Base-by-base conservation (phyloP, 495 filamentous ascomycete genomes). In the Hypoxylon cercidicola region DNA sequence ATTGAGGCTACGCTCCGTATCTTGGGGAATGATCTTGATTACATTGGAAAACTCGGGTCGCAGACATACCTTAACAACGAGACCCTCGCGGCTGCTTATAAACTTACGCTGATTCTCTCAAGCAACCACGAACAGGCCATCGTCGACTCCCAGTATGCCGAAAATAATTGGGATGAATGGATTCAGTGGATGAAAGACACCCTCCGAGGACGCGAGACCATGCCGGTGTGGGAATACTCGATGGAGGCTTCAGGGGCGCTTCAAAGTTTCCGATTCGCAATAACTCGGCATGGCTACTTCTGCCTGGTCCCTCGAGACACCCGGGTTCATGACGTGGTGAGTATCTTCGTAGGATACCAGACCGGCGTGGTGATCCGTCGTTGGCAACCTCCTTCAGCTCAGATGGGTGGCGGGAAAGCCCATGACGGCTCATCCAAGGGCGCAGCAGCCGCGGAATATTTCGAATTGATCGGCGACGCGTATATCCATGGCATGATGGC, bases 401-500 rank as follows among this genome's bases (percentile, higher is more conserved):
- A 15, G n/a, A 16, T 25, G 23, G 23, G 23, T 5, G 23, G 5
- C 23, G 23, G 23, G 23, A 25, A 25, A 25, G 23, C 23, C 23
- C 23, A 0, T 40, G 30, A 39, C 10, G 39, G 20, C 12, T n/a
- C 35, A 1, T 11, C 25, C 19, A 21, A 13, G 7, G 16, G 32
- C 4, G 34, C 19, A 3, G 20, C 18, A 39, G 21, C 6, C 10
- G 46, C 53, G n/a, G 56, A 48, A 10, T 56, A 67, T 16, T 66
- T 54, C 25, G 55, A 65, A 37, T 47, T 72, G 0, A 51, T 70
- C 15, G 70, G 70, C 10, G 69, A 72, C 25, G 47, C 53, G 0
- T 74, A 65, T 41, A 62, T 70, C 10, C 66, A 74, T 49, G 71
- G 71, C 9, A 66, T 74, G 45, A 74, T 74, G 69, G 44, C 50